Conservation (phyloP, 805 yeast species). For the Debaryomyces maramus region DNA sequence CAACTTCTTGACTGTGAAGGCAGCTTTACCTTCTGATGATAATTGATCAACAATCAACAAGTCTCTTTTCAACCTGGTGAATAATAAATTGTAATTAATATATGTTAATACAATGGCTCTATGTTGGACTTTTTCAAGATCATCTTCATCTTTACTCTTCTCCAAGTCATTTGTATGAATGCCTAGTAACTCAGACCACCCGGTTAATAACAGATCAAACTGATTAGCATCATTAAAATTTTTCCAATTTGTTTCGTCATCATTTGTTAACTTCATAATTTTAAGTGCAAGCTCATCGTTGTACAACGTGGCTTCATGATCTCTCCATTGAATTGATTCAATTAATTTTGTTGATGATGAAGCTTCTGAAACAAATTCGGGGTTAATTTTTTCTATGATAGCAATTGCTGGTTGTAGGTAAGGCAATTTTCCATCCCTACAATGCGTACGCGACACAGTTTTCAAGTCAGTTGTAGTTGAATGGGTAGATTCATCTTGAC, state of each 20-base stretch:
- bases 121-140: slow-evolving; percentile 61
- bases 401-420: slow-evolving; percentile 42
- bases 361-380: slow-evolving; percentile 35
- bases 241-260: slow-evolving; percentile 19
- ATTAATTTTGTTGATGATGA: slow-evolving; percentile 26
- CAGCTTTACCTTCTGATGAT: slow-evolving; percentile 12
- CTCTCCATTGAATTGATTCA: slow-evolving; percentile 48
- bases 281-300: slow-evolving; percentile 73
- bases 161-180: slow-evolving; percentile 57
- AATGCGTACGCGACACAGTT: slow-evolving; percentile 46
- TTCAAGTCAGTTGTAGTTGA: slow-evolving; percentile 45
- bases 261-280: slow-evolving; percentile 42
- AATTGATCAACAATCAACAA: slow-evolving; percentile 44
- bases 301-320: slow-evolving; percentile 57
- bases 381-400: slow-evolving; percentile 39
- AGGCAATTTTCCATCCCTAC: slow-evolving; percentile 29
- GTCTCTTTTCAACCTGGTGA: slow-evolving; percentile 75
- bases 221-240: slow-evolving; percentile 38
- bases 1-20: slow-evolving; percentile 21
- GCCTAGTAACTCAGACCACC: slow-evolving; percentile 71
- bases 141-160: slow-evolving; percentile 48
- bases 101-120: slow-evolving; percentile 75
- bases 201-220: slow-evolving; percentile 56
- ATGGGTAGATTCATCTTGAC: slow-evolving; percentile 36
- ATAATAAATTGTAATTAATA: slow-evolving; percentile 64